Conservation (phyloP, 768 basidiomycete genomes). For the Kwoniella europaea region DNA sequence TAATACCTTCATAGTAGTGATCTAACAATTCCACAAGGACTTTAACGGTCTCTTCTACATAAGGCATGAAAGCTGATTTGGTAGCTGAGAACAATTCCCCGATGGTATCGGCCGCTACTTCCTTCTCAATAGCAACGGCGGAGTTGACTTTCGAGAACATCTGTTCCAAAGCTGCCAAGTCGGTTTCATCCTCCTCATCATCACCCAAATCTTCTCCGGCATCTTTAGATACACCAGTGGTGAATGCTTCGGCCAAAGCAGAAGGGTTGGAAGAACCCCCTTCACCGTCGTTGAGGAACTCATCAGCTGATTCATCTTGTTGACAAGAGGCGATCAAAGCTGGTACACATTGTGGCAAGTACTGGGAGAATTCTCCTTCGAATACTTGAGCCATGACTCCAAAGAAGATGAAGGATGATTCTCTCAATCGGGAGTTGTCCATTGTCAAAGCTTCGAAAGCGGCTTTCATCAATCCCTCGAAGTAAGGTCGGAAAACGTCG, state of each 20-base stretch:
- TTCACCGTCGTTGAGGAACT: conserved; percentile 55
- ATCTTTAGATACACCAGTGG: conserved; percentile 71
- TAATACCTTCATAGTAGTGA: conserved; percentile 97
- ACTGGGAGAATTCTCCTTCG: conserved; percentile 87
- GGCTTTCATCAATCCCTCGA: conserved; percentile 92
- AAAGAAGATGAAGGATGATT: conserved; percentile 98
- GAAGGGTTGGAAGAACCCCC: conserved; percentile 60
- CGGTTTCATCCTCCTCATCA: conserved; percentile 70
- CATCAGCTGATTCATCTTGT: conserved; percentile 79
- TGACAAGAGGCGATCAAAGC: conserved; percentile 79
- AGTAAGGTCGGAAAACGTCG: conserved; percentile 92
- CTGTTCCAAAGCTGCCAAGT: conserved; percentile 60
- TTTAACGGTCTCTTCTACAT: conserved; percentile 78
- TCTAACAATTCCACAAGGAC: conserved; percentile 73
- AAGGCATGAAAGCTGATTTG: conserved; percentile 83
- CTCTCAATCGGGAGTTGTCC: conserved; percentile 78
- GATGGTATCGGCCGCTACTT: conserved; percentile 95
- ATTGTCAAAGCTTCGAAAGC: conserved; percentile 88
- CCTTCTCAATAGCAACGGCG: conserved; percentile 97
- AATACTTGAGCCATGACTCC: conserved; percentile 98
- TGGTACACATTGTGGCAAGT: conserved; percentile 83
- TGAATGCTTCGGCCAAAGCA: conserved; percentile 59
- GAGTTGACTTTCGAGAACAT: conserved; percentile 85
- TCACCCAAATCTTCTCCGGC: conserved; percentile 72
- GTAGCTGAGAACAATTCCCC: conserved; percentile 86